phyloP scores from a whole-genome alignment of 495 filamentous ascomycete species.

The Recurvomyces mirabilis region DNA sequence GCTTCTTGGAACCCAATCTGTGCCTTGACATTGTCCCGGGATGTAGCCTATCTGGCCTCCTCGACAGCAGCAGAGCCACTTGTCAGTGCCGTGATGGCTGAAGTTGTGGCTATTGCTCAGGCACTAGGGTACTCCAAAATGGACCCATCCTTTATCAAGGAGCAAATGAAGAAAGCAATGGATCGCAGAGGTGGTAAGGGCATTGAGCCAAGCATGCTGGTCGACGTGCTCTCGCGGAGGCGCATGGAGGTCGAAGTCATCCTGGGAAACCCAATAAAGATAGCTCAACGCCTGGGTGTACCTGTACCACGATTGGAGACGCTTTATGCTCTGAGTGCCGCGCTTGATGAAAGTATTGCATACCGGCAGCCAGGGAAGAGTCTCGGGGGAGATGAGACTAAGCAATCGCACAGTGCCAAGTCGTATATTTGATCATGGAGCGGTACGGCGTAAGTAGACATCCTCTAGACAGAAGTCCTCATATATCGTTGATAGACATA shows the following conservation, averaged over 20 bases:
- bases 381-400: constrained; percentile 1
- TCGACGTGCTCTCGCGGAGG: constrained; percentile 33
- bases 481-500: no score
- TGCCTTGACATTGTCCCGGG: constrained; percentile 36
- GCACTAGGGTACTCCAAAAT: constrained; percentile 35
- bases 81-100: constrained; percentile 38
- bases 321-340: constrained; percentile 25
- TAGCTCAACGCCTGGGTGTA: constrained; percentile 35
- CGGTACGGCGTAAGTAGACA: no score
- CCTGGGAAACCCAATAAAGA: constrained; percentile 38
- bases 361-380: constrained; percentile 4
- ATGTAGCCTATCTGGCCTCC: constrained; percentile 35
- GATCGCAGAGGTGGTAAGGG: constrained; percentile 26
- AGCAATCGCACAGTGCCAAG: no score
- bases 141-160: constrained; percentile 29
- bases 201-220: constrained; percentile 40
- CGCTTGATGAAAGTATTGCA: constrained; percentile 22
- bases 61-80: constrained; percentile 28
- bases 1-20: constrained; percentile 43
- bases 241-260: constrained; percentile 43
- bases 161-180: constrained; percentile 31
- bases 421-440: no score
- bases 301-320: constrained; percentile 34
- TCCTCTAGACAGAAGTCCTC: no score
- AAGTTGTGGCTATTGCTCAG: constrained; percentile 38